Percentiles rank a stretch among this genome's conserved stretches.
Conservation (phyloP, 108 stramenopile species). For the Cyclotella choctawhatcheeana region DNA sequence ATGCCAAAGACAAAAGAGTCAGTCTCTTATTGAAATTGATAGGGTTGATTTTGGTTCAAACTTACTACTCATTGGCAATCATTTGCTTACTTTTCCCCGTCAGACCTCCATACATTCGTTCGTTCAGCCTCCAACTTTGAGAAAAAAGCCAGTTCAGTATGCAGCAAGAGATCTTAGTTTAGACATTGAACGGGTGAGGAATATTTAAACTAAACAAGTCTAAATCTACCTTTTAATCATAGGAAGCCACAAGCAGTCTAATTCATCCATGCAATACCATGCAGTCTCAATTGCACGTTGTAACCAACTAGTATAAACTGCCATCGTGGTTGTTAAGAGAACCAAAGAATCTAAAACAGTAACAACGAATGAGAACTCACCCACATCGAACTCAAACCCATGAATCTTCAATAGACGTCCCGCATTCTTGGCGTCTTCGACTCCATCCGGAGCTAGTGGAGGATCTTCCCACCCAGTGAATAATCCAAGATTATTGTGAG, state of each 20-base stretch:
- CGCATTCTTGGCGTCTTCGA: conserved; percentile 67
- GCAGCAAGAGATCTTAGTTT: no score
- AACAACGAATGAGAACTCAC: no score
- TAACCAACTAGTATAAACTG: conserved; percentile 88
- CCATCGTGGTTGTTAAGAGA: no score
- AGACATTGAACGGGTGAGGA: no score
- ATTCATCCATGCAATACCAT: conserved; percentile 67
- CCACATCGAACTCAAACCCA: conserved; percentile 83
- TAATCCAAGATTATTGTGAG: conserved; percentile 73
- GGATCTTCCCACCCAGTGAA: conserved; percentile 85
- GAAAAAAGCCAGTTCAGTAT: no score
- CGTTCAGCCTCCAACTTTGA: conserved; percentile 84
- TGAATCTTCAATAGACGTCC: conserved; percentile 60
- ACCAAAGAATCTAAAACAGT: no score
- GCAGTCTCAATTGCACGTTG: conserved; percentile 78
- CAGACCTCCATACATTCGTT: conserved; percentile 72
- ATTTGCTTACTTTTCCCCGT: conserved; percentile 88
- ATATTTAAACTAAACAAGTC: no score
- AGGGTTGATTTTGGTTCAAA: no score
- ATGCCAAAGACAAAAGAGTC: no score
- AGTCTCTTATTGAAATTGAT: no score
- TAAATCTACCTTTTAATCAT: no score
- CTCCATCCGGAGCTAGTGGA: conserved; percentile 59
- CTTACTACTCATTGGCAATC: conserved; percentile 88
- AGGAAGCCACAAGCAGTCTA: conserved; percentile 73